Base-by-base conservation (phyloP, 495 filamentous ascomycete genomes). In the Daldinia grandis region DNA sequence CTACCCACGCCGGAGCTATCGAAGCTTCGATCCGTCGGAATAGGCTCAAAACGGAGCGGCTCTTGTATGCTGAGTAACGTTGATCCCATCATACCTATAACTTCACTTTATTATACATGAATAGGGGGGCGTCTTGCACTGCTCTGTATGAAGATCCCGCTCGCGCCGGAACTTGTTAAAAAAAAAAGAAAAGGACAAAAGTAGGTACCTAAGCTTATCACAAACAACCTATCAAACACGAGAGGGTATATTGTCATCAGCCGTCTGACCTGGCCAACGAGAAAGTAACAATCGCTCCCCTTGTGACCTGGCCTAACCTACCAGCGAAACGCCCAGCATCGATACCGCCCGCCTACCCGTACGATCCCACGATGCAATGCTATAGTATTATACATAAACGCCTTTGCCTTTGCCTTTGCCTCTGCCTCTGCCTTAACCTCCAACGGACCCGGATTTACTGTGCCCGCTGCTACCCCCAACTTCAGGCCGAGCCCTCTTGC, bases 361-460 rank as follows among this genome's bases (percentile, higher is more conserved):
- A 50, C 51, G 54, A 72, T 68, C 64, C 70, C 64, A 68, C 61
- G 54, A 68, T 73, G 70, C 65, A 73, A 69, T 69, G 65, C 65
- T 66, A 62, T 73, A 61, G 70, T 73, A 54, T 62, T 69, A 62
- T 69, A 69, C 70, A 73, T 68, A 73, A 72, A 35, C 64, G 65
- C 62, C 70, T 19, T 62, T 33, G 5, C 0, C 30, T 9, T 33
- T 35, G 12, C 12, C 33, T 35, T 35, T 14, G 14, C 12, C 33
- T 35, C 68, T 35, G 12, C 12, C 33, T 35, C 14, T 14, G 14
- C 12, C 33, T 35, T n/a, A n/a, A n/a, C 68, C 37, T 62, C 30
- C 51, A 51, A 53, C 54, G 62, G 69, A 69, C 49, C 70, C 70
- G 60, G 65, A 64, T 72, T 68, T 68, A 33, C 70, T 65, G 51